These are phyloP conservation scores for Rhodotorula sphaerocarpa DNA, from an alignment of 768 basidiomycete species.

Conservation along the genomic window DNA sequence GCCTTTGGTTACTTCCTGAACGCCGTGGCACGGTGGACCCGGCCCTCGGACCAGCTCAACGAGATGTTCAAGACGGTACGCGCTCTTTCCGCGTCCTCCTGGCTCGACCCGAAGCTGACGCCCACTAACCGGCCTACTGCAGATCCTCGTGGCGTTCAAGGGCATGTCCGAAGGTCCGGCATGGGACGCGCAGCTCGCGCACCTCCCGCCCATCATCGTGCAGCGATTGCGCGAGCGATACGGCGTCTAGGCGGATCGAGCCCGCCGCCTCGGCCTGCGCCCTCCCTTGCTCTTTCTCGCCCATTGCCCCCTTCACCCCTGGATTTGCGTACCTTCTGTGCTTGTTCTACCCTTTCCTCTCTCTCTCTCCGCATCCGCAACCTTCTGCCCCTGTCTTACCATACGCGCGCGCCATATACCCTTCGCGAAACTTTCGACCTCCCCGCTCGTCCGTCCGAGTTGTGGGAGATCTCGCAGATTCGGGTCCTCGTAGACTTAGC, in stretches of 20 bases:
- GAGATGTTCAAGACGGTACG: conserved; percentile 72
- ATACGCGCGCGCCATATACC: background rate
- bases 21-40: conserved; percentile 89
- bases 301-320: background rate
- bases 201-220: conserved; percentile 81
- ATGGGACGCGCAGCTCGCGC: conserved; percentile 73
- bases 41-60: conserved; percentile 83
- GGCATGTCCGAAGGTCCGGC: conserved; percentile 65
- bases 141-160: conserved; percentile 81
- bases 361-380: conserved; percentile 1
- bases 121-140: background rate
- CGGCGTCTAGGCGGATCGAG: conserved; percentile 54
- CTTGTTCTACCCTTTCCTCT: background rate
- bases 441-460: too few species aligned
- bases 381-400: background rate
- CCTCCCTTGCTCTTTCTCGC: background rate
- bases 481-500: too few species aligned
- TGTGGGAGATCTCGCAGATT: too few species aligned
- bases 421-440: too few species aligned
- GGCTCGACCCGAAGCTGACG: background rate
- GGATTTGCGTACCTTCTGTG: background rate
- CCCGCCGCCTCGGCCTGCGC: too few species aligned
- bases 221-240: conserved; percentile 79
- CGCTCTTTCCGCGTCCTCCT: background rate
- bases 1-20: conserved; percentile 96